Evolutionary conservation across 768 basidiomycete genomes (phyloP).

Genomic region (Naganishia onofrii): DNA sequence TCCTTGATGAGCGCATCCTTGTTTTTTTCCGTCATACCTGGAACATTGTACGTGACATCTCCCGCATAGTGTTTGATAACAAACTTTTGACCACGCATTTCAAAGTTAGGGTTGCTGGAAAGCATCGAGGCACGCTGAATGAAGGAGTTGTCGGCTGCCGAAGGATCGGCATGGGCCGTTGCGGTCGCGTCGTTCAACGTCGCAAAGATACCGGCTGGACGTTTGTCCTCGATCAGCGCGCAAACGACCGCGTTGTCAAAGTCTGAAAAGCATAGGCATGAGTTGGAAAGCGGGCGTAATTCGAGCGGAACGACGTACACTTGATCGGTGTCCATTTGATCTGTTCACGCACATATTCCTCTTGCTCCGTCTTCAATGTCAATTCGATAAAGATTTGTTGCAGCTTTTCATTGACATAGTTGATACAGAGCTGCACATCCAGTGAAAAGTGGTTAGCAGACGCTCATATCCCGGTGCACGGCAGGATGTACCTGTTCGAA

Average conservation of each 20-base stretch:
- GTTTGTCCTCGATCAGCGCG: slow-evolving; percentile 92
- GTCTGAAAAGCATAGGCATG: slow-evolving; percentile 35
- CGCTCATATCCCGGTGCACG: not conserved
- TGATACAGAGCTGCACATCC: slow-evolving; percentile 85
- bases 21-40: slow-evolving; percentile 99
- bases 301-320: slow-evolving; percentile 55
- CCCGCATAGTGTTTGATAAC: slow-evolving; percentile 95
- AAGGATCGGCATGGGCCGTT: slow-evolving; percentile 94
- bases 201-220: slow-evolving; percentile 95
- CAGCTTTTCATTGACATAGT: slow-evolving; percentile 99
- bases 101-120: slow-evolving; percentile 86
- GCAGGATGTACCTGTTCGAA: slow-evolving; percentile 38
- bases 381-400: slow-evolving; percentile 99
- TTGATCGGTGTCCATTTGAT: slow-evolving; percentile 99
- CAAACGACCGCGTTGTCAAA: slow-evolving; percentile 70
- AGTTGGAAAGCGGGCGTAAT: not conserved
- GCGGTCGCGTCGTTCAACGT: slow-evolving; percentile 98
- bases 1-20: slow-evolving; percentile 96
- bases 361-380: slow-evolving; percentile 97
- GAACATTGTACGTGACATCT: slow-evolving; percentile 95
- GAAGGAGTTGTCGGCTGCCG: slow-evolving; percentile 95
- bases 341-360: slow-evolving; percentile 96
- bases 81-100: slow-evolving; percentile 89
- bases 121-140: slow-evolving; percentile 81
- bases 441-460: not conserved